These are phyloP conservation scores for Metschnikowia lunata DNA, from an alignment of 805 yeast species.

Conservation along the genomic window DNA sequence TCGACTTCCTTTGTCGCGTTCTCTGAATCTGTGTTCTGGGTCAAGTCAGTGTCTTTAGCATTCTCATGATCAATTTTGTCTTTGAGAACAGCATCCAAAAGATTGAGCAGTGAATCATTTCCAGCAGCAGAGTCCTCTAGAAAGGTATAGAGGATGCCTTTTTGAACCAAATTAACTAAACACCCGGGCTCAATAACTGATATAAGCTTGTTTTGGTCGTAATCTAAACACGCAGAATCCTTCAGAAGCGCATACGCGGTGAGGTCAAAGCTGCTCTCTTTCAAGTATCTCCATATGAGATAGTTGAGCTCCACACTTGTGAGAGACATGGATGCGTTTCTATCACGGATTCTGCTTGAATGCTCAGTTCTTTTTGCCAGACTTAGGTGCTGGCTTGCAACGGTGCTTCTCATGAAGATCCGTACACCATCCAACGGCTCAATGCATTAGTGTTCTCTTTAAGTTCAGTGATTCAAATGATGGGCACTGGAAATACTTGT, in stretches of 20 bases:
- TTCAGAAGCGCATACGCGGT: constrained; percentile 78
- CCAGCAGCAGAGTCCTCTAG: constrained; percentile 53
- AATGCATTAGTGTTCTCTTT: no score
- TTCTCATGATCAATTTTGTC: constrained; percentile 30
- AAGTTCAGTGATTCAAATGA: no score
- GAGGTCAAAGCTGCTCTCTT: constrained; percentile 75
- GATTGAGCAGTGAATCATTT: constrained; percentile 13
- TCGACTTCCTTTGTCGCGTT: background rate
- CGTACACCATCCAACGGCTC: no score
- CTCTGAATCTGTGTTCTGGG: constrained; percentile 14
- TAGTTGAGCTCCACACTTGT: constrained; percentile 84
- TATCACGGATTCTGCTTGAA: no score
- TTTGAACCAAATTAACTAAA: constrained; percentile 76
- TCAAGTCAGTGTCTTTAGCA: constrained; percentile 23
- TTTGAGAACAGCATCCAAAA: constrained; percentile 51
- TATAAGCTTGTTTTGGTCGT: constrained; percentile 44
- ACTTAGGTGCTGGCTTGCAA: no score
- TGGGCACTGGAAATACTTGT: no score
- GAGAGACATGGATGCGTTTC: constrained; percentile 56
- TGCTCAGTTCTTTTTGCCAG: no score
- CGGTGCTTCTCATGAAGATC: no score
- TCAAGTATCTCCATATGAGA: constrained; percentile 87
- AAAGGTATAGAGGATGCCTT: constrained; percentile 75
- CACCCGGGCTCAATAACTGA: constrained; percentile 69
- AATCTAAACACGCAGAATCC: constrained; percentile 58